Base-by-base conservation (phyloP, 2,329 filamentous ascomycete genomes). In the Volutella citrinella region DNA sequence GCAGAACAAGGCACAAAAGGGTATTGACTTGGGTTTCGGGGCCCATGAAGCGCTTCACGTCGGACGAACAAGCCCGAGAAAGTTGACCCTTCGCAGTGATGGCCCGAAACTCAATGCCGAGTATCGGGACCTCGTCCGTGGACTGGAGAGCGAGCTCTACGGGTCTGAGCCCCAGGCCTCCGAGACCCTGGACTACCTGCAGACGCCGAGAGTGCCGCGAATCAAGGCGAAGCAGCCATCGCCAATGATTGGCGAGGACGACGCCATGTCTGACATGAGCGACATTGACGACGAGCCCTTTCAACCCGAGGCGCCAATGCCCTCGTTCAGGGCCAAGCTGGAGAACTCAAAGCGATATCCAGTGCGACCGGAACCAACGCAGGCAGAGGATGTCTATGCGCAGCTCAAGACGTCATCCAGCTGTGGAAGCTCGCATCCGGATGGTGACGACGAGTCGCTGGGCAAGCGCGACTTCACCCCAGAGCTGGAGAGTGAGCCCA, bases 21-120 rank as follows among this genome's bases (percentile, higher is more conserved):
- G 70, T 6, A 67, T 76, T 24, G 69, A 76, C 32, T 62, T 83
- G 11, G 66, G 66, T 1, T 81, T 83, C 42, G 67, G 60, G 1
- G 63, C 59, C 0, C 78, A 83, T 39, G 66, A 71, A 14, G 55
- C 52, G 16, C 55, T 81, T 2, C 67, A 68, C 5, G 48, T 72
- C 2, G 61, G 66, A n/a, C 51, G 52, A 4, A 44, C 46, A 10
- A 62, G 51, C 32, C 51, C 53, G 3, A 52, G 42, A 19, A 65
- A 56, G 24, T 32, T 34, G 3, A 45, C 46, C 5, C 27, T 52
- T 4, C 39, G 42, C 8, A 32, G 29, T 12, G 45, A 45, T 10
- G 44, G 48, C 4, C 38, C 40, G 6, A 28, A 48, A 6, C 45
- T 68, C 12, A 60, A 60, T 9, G 48, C 52, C 2, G 68, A 74